phyloP scores from a whole-genome alignment of 768 basidiomycete genomes.

The Pleurotus eryngii region DNA sequence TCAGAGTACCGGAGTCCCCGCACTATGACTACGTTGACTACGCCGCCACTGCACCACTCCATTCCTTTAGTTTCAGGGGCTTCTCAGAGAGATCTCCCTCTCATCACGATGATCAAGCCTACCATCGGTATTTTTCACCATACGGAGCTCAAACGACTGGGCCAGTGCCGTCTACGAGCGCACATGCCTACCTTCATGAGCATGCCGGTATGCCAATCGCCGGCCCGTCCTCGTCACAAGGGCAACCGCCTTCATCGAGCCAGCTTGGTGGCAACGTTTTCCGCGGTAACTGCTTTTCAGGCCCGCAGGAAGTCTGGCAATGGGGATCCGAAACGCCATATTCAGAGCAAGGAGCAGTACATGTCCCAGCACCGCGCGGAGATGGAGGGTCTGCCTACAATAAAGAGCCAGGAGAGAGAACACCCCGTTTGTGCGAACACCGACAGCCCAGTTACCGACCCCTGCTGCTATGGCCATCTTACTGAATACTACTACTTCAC shows the following conservation, averaged over 20 bases:
- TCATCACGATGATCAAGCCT: slow-evolving; percentile 38
- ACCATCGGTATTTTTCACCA: slow-evolving; percentile 39
- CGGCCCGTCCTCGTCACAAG: slow-evolving; percentile 24
- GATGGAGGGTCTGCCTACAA: slow-evolving; percentile 22
- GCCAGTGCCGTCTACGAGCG: slow-evolving; percentile 27
- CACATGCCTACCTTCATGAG: slow-evolving; percentile 28
- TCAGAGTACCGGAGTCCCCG: background rate
- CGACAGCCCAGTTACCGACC: slow-evolving; percentile 40
- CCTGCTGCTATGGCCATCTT: slow-evolving; percentile 46
- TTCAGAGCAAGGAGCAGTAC: background rate
- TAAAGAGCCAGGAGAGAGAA: slow-evolving; percentile 6
- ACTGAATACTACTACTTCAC: slow-evolving; percentile 21
- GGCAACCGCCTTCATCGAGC: background rate
- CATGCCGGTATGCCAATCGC: slow-evolving; percentile 39
- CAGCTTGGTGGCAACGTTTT: slow-evolving; percentile 20
- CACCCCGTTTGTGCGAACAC: slow-evolving; percentile 15
- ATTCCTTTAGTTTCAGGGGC: slow-evolving; percentile 27
- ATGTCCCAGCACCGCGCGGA: background rate
- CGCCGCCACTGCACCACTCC: background rate
- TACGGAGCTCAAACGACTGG: slow-evolving; percentile 32
- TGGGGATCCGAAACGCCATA: slow-evolving; percentile 16
- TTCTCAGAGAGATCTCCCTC: slow-evolving; percentile 53
- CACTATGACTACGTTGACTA: background rate
- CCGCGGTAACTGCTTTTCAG: slow-evolving; percentile 39
- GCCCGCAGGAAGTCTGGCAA: slow-evolving; percentile 25